Evolutionary conservation across 768 basidiomycete species (phyloP).

Genomic region (Leccinum aurantiacum): DNA sequence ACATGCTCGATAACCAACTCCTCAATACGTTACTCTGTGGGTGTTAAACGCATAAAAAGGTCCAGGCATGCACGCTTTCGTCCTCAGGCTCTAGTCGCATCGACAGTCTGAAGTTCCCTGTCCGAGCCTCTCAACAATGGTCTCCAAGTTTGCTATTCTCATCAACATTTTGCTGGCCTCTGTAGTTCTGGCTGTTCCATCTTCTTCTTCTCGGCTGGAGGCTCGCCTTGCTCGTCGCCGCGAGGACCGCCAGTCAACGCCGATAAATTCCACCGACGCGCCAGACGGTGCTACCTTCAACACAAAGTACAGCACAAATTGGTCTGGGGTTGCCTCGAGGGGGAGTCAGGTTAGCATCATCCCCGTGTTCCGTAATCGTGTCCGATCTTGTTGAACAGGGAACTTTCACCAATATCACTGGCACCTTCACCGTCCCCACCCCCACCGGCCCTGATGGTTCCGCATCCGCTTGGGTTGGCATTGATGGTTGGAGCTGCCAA

Average conservation of each 20-base stretch:
- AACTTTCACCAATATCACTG: background rate
- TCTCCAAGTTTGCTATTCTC: slow-evolving; percentile 19
- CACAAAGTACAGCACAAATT: slow-evolving; percentile 18
- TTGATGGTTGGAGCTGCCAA: background rate
- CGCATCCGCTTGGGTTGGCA: background rate
- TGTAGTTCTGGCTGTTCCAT: slow-evolving; percentile 10
- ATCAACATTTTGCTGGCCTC: slow-evolving; percentile 20
- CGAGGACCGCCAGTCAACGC: slow-evolving; percentile 14
- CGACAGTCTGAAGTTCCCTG: background rate
- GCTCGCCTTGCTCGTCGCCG: slow-evolving; percentile 19
- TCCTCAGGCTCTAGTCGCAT: background rate
- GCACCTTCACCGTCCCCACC: background rate
- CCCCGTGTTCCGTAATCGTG: background rate
- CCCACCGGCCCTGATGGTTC: background rate
- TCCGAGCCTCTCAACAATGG: slow-evolving; percentile 11
- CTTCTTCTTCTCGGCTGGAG: slow-evolving; percentile 2
- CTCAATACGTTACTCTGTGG: background rate
- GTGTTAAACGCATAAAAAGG: background rate
- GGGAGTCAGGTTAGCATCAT: background rate
- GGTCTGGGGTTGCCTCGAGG: slow-evolving; percentile 8
- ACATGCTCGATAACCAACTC: background rate
- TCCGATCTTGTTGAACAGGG: background rate
- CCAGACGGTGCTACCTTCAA: background rate
- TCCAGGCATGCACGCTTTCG: background rate
- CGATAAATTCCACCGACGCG: background rate